Conservation (phyloP, 305 asterid genomes). For the Euphrasia arctica region DNA sequence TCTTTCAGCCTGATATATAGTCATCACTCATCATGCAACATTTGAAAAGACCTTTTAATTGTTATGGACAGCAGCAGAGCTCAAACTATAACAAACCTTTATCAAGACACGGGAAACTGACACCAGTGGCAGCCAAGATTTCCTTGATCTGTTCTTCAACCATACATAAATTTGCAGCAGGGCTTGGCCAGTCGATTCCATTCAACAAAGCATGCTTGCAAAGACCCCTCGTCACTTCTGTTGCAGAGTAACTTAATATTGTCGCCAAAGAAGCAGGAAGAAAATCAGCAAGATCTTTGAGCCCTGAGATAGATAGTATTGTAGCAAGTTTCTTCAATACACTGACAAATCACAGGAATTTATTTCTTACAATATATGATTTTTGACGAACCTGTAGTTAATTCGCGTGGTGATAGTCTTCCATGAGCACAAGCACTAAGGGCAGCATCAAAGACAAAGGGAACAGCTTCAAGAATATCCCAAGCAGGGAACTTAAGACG, state of each 20-base stretch:
- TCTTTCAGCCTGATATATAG: too few relatives aligned
- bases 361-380: too few relatives aligned
- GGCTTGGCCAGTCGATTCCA: constrained; percentile 92
- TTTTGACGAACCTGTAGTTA: constrained; percentile 72
- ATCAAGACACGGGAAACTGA: too few relatives aligned
- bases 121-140: constrained; percentile 89
- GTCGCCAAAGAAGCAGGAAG: constrained; percentile 97
- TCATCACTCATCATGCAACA: too few relatives aligned
- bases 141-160: constrained; percentile 88
- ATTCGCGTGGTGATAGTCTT: constrained; percentile 85
- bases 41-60: too few relatives aligned
- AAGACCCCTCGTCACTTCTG: constrained; percentile 93
- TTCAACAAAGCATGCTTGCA: constrained; percentile 97
- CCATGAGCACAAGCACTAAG: constrained; percentile 94
- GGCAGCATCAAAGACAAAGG: constrained; percentile 93
- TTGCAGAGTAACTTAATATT: constrained; percentile 78
- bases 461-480: constrained; percentile 97
- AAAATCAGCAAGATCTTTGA: constrained; percentile 33
- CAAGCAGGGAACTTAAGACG: constrained; percentile 86
- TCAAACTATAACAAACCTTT: too few relatives aligned
- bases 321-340: not conserved
- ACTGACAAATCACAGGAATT: too few relatives aligned
- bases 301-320: constrained; percentile 50
- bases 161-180: constrained; percentile 22
- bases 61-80: too few relatives aligned